Evolutionary conservation across 2,329 filamentous ascomycete genomes (phyloP), one percentile per base, ranked within the genome.

Genomic region (Tolypocladium endophyticum): DNA sequence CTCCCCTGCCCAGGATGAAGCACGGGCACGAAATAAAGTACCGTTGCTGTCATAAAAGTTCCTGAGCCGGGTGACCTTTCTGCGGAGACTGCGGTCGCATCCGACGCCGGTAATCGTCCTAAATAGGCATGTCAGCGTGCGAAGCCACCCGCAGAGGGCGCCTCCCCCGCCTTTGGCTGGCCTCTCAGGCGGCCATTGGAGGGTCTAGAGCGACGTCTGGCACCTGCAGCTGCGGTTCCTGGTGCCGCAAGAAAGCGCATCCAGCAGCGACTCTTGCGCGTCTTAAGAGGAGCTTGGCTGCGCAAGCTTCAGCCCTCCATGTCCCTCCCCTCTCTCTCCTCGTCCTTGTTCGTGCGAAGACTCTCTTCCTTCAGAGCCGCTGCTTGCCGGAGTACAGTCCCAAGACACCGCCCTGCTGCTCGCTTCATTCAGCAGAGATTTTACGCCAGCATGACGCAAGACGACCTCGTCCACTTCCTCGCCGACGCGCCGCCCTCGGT

Each of bases 401-500:
- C 63, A 57, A 60, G 63, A 45, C 67, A 62, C 59, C 67, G 64
- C 60, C 60, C 61, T 58, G 47, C 66, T 39, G 62, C 61, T 25
- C 59, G 41, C 35, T 39, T 60, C 53, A 18, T 41, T 33, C 50
- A 54, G 33, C 58, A 55, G 41, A 55, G 55, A 57, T 55, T 58
- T 45, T 69, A 66, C 53, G 66, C 70, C 67, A 77, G 72, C 64
- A 86, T 87, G 82, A 78, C 85, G 66, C 74, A 81, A 60, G 74
- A 81, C 65, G 84, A 87, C 64, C 77, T 87, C 63, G 79, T 79
- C 72, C 88, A 96, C 71, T 97, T 96, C 73, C 82, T 96, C 62
- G 92, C 94, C 55, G 94, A 99, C 74, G 87, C 88, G 64, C 94
- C 94, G 54, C 94, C 94, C 1, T 89, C 87, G 56, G 85, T 97